Conservation (phyloP, 140 eudicot genomes). For the Anethum foeniculum region DNA sequence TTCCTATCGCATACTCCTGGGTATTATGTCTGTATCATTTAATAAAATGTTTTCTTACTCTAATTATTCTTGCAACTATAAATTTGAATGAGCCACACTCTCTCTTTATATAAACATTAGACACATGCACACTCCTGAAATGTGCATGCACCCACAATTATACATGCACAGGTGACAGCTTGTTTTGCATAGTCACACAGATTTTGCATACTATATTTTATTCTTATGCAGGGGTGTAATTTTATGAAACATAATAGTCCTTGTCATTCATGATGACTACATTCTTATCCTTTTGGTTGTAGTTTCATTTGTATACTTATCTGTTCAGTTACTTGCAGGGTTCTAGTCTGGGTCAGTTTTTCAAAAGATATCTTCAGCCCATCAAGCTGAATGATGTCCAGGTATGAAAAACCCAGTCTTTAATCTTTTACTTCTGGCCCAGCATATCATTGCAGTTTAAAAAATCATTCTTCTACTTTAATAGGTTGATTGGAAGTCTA, state of each 20-base stretch:
- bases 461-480: conserved; percentile 14
- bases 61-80: background rate
- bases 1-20: background rate
- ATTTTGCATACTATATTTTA: background rate
- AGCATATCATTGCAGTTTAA: conserved; percentile 11
- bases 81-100: background rate
- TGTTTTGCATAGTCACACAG: background rate
- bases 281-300: background rate
- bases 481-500: conserved; percentile 92
- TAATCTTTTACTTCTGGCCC: background rate
- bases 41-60: background rate
- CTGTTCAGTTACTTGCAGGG: conserved; percentile 44
- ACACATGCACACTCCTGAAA: background rate
- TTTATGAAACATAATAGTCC: background rate
- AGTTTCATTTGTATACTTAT: background rate
- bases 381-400: conserved; percentile 71
- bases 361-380: conserved; percentile 77
- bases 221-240: background rate
- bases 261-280: background rate
- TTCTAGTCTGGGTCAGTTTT: conserved; percentile 94
- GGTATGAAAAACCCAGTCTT: conserved; percentile 33
- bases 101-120: too few species aligned
- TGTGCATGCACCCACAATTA: background rate
- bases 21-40: background rate
- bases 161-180: background rate